Base-by-base conservation (phyloP, 2,329 filamentous ascomycete genomes). In the Phoma sp. region DNA sequence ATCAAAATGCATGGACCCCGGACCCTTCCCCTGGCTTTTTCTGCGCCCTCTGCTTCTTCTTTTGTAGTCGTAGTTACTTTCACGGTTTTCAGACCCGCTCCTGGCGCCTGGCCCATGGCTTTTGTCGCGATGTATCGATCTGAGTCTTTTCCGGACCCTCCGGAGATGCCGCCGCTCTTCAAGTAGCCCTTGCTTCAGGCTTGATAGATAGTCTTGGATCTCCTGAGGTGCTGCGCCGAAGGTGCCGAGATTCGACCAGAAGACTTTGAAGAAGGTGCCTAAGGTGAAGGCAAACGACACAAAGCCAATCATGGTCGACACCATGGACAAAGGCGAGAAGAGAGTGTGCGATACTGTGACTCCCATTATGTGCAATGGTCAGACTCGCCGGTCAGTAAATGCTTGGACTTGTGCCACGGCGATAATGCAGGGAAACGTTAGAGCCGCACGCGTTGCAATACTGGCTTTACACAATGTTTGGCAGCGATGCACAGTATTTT, bases 241-340 rank as follows among this genome's bases (percentile, higher is more conserved):
- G 3, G 75, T 78, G n/a, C 64, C 54, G 33, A 78, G 58, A 18
- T 76, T 75, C 41, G 64, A 61, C 76, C 74, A 79, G 46, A 77
- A 69, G 7, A 79, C 74, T 43, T 72, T 68, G 24, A 79, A 43
- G 59, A 77, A 73, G 13, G 77, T 79, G n/a, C 64, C 69, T 14
- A 78, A 53, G 0, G 77, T 79, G 65, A 79, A 78, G 29, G 72
- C 73, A 44, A 79, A 79, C 33, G 70, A 74, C 25, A 79, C 66
- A 54, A 79, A 74, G 43, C 77, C 77, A 27, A 78, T 75, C 29
- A 74, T 63, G 29, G 61, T 72, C 23, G 65, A 71, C 25, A 69
- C 64, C 22, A 78, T 42, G 10, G 71, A 72, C 25, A 78, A 57
- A 2, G 75, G 73, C 3, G 72, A 60, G 23, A 73, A 65, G 3